Evolutionary conservation across 805 yeast species (phyloP).

Genomic region (Isabelozyma gotoi): DNA sequence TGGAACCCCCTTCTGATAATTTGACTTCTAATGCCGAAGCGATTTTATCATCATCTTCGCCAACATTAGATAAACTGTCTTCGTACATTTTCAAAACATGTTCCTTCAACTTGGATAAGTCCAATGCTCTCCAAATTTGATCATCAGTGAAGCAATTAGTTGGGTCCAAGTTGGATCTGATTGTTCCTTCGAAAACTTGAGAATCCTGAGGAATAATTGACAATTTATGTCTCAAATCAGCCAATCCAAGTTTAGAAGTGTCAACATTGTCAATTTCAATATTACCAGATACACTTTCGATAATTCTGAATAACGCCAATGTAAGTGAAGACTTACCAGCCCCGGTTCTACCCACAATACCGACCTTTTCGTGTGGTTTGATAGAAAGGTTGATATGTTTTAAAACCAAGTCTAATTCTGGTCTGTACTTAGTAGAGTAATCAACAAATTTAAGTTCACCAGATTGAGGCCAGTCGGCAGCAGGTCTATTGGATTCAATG

Average conservation of each 20-base stretch:
- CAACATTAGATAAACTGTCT: constrained; percentile 26
- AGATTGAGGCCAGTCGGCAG: constrained; percentile 34
- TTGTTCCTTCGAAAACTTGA: constrained; percentile 44
- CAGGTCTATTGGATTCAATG: constrained; percentile 64
- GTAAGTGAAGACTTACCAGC: constrained; percentile 48
- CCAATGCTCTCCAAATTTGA: constrained; percentile 42
- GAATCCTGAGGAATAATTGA: constrained; percentile 48
- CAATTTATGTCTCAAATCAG: constrained; percentile 42
- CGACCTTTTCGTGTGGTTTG: constrained; percentile 40
- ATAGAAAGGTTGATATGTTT: constrained; percentile 35
- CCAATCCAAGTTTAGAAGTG: constrained; percentile 37
- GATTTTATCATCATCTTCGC: constrained; percentile 11
- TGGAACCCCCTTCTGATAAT: constrained; percentile 45
- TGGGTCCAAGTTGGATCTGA: constrained; percentile 43
- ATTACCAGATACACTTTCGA: constrained; percentile 37
- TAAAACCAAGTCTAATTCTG: constrained; percentile 44
- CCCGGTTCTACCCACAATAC: constrained; percentile 48
- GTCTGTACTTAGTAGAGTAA: constrained; percentile 44
- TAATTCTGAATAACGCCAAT: constrained; percentile 42
- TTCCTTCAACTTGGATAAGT: constrained; percentile 41
- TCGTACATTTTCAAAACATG: constrained; percentile 39
- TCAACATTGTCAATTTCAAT: constrained; percentile 35
- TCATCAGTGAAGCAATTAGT: constrained; percentile 34
- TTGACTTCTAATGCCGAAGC: constrained; percentile 31
- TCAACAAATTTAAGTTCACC: constrained; percentile 38